Evolutionary conservation across 441 rosid genomes (phyloP), one percentile per base, ranked within the genome.

Genomic region (Brassica hybrid): DNA sequence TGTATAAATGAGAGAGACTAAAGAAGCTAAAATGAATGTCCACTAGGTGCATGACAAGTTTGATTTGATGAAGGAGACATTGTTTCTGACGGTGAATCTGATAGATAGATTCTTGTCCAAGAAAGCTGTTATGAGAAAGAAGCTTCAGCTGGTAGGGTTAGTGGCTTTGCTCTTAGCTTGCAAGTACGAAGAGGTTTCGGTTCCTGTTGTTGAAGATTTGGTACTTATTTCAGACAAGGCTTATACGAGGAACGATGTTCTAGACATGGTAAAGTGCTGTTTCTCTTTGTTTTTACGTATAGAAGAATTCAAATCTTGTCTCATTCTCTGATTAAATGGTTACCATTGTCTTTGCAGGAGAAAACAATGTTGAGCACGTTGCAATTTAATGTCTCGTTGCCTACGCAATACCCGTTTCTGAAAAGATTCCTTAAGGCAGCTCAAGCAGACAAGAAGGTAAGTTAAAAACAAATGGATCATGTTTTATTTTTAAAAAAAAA

Each of bases 41-140:
- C 92, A n/a, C n/a, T n/a, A 95, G 98, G 99, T 96, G 23, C 99
- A 94, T 45, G 91, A 96, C 88, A 96, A 96, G 87, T 96, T 96
- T 77, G 94, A 90, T 56, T 85, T 94, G 79, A 85, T 87, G 96
- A 87, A 84, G 0, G 99, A 94, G 88, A 96, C 99, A n/a, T 76
- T 96, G 69, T 96, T 89, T 81, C 97, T 96, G 2, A 92, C 98
- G 0, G 88, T 96, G 69, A 92, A 96, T 82, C 84, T 96, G 25
- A 84, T 96, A 60, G 99, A 96, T 80, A 91, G 99, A 86, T 96
- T 92, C 82, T 84, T 96, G 72, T 88, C 94, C 7, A 85, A 79
- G 73, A 88, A 90, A 76, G 59, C 76, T 21, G 85, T 94, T 14
- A 81, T 83, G 69, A 90, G 98, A 80, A 94, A 91, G 85, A 96